phyloP scores from a whole-genome alignment of 345 rosid species.

The Laguncularia racemosa region DNA sequence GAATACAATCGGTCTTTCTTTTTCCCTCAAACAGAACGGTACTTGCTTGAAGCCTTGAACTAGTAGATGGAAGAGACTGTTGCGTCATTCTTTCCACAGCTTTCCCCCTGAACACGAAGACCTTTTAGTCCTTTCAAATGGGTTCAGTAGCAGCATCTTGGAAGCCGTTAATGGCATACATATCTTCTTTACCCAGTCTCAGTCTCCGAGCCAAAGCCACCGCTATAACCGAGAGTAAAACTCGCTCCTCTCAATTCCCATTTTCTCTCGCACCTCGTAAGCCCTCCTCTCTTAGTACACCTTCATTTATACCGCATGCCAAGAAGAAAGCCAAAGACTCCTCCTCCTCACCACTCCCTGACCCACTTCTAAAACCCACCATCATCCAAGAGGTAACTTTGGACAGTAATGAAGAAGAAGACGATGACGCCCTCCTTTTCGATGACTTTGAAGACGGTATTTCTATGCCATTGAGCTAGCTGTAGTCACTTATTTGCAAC shows the following conservation, averaged over 20 bases:
- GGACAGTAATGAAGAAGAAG: slow-evolving; percentile 35
- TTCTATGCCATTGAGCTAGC: background rate
- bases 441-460: slow-evolving; percentile 56
- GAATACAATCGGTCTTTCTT: too few species aligned
- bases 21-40: too few species aligned
- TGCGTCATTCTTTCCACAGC: too few species aligned
- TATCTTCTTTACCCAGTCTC: too few species aligned
- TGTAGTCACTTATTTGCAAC: background rate
- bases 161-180: too few species aligned
- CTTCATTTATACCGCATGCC: slow-evolving; percentile 25
- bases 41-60: too few species aligned
- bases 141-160: too few species aligned
- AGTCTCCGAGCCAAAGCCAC: too few species aligned
- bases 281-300: slow-evolving; percentile 14
- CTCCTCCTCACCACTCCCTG: slow-evolving; percentile 11
- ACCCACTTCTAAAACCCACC: slow-evolving; percentile 29
- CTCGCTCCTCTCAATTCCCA: background rate
- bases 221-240: background rate
- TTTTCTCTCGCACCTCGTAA: slow-evolving; percentile 10
- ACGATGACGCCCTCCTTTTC: slow-evolving; percentile 32
- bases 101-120: too few species aligned
- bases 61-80: too few species aligned
- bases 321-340: slow-evolving; percentile 26
- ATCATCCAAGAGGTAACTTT: slow-evolving; percentile 33
- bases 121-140: too few species aligned